These are phyloP conservation scores for Pyricularia sp. DNA, from an alignment of 2,329 filamentous ascomycete species.

Conservation along the genomic window DNA sequence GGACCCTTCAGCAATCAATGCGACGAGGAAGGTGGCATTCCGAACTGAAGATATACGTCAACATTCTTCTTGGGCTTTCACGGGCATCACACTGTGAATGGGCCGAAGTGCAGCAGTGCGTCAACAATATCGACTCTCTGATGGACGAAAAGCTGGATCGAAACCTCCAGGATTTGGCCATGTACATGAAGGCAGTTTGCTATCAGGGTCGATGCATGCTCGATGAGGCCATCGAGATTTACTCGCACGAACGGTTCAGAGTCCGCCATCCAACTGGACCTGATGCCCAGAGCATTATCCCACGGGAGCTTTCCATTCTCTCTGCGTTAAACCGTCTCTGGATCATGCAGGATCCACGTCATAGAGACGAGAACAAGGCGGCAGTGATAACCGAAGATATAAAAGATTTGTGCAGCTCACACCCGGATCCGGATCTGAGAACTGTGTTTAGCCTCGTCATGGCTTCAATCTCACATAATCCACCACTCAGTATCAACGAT, in stretches of 20 bases:
- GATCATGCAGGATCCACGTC: conserved; percentile 53
- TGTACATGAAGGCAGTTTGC: conserved; percentile 65
- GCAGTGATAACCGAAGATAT: conserved; percentile 51
- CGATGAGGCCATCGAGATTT: conserved; percentile 52
- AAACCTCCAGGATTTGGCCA: conserved; percentile 39
- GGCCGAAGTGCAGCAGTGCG: conserved; percentile 44
- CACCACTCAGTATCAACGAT: conserved; percentile 53
- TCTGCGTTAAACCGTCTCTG: conserved; percentile 56
- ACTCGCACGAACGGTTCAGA: conserved; percentile 46
- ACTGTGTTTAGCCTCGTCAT: conserved; percentile 67
- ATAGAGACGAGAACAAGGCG: conserved; percentile 45
- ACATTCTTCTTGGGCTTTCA: conserved; percentile 58
- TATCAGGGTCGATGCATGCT: conserved; percentile 66
- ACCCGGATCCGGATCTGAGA: conserved; percentile 61
- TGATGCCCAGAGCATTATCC: neutral
- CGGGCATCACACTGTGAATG: conserved; percentile 60
- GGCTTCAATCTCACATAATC: conserved; percentile 51
- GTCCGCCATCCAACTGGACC: conserved; percentile 19
- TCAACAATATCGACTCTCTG: conserved; percentile 38
- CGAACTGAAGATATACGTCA: conserved; percentile 53
- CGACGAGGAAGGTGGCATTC: conserved; percentile 50
- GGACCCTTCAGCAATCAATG: conserved; percentile 41
- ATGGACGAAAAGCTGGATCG: conserved; percentile 26
- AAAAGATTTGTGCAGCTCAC: conserved; percentile 52
- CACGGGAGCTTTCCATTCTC: conserved; percentile 48